phyloP scores from a whole-genome alignment of 371 early-diverging fungal species.

The Gilbertella persicaria region DNA sequence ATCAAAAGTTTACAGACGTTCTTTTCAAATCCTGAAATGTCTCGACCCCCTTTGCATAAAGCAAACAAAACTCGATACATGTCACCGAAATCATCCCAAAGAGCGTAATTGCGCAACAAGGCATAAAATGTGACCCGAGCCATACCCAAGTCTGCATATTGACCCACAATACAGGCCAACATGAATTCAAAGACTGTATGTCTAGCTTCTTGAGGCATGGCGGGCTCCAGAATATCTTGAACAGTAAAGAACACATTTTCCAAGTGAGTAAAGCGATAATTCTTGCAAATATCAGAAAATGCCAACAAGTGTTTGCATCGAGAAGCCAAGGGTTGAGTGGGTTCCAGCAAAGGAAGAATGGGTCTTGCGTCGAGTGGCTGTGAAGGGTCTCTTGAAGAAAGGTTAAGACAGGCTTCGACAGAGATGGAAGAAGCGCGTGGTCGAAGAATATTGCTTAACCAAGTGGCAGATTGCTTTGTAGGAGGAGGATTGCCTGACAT shows the following conservation, averaged over 20 bases:
- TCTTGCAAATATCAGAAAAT: conserved; percentile 47
- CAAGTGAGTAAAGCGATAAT: conserved; percentile 60
- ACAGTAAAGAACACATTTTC: conserved; percentile 64
- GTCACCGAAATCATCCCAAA: conserved; percentile 63
- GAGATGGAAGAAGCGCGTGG: conserved; percentile 45
- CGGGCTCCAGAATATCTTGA: conserved; percentile 53
- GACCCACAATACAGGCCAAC: conserved; percentile 64
- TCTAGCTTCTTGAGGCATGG: conserved; percentile 57
- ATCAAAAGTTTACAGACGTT: conserved; percentile 60
- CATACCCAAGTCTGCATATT: conserved; percentile 68
- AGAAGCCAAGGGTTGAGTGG: conserved; percentile 27
- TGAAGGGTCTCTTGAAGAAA: conserved; percentile 32
- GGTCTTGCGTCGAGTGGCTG: conserved; percentile 49
- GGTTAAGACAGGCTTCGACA: conserved; percentile 50
- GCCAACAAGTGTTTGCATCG: conserved; percentile 42
- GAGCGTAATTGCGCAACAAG: conserved; percentile 49
- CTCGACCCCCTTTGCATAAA: conserved; percentile 71
- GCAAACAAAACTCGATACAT: conserved; percentile 57
- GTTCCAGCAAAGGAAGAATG: conserved; percentile 36
- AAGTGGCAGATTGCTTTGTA: conserved; percentile 18
- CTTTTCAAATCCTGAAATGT: conserved; percentile 74
- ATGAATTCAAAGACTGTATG: conserved; percentile 64
- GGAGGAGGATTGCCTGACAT: conserved; percentile 31
- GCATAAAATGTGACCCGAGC: conserved; percentile 64
- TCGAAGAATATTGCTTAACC: conserved; percentile 51